phyloP scores from a whole-genome alignment of 2,329 filamentous ascomycete genomes.

The Colletotrichum tamarilloi region DNA sequence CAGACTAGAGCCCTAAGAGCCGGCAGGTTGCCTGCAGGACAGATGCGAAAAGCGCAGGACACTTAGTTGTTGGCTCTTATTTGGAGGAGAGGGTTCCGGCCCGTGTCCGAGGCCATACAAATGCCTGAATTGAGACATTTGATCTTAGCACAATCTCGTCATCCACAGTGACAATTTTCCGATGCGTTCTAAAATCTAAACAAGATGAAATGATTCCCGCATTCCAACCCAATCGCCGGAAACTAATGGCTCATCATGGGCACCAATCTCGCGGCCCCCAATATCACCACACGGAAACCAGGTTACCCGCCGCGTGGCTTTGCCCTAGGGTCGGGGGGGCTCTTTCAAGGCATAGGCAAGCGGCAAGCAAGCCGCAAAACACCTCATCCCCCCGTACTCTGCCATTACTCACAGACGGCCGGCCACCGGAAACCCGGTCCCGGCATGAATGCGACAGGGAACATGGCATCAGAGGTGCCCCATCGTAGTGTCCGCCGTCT shows the following conservation, averaged over 20 bases:
- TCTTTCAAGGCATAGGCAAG: too few species aligned
- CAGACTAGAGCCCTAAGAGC: background rate
- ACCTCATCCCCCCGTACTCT: background rate
- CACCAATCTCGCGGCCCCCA: background rate
- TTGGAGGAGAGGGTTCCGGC: background rate
- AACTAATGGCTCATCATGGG: background rate
- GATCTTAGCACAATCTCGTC: background rate
- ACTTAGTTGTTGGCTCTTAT: background rate
- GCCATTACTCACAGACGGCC: conserved; percentile 1
- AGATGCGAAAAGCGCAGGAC: background rate
- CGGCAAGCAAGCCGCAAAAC: too few species aligned
- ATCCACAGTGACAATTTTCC: background rate
- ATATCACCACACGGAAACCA: background rate
- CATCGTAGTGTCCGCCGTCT: background rate
- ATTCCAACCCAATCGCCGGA: background rate
- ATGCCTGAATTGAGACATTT: background rate
- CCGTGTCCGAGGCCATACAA: background rate
- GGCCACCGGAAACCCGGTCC: conserved; percentile 20
- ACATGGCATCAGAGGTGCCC: background rate
- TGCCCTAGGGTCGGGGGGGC: background rate
- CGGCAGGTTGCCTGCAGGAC: background rate
- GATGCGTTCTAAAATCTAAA: background rate
- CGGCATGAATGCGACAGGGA: conserved; percentile 9
- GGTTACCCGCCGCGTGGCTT: background rate
- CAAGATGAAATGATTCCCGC: background rate